Evolutionary conservation across 192 early-diverging fungal species (phyloP), one percentile per base, ranked within the genome.

Genomic region (Chytriomyces sp.): DNA sequence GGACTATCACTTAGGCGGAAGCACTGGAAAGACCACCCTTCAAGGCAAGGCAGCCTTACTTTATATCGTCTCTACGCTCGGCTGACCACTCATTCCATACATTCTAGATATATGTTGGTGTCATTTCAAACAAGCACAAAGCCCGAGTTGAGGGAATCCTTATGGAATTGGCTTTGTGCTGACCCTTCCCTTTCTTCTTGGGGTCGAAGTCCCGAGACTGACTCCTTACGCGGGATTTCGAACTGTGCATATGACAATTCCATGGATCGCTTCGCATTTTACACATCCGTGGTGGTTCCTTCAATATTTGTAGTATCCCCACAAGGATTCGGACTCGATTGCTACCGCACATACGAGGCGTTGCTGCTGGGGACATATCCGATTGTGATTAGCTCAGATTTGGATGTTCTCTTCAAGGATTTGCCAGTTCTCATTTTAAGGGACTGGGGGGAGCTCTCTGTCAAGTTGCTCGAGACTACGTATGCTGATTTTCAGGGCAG

Each of bases 311-410:
- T 34, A 22, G 37, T 64, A 7, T 64, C 62, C n/a, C 62, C 62
- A 54, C 54, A 54, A 8, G 62, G 62, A 59, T 17, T 12, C n/a
- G 62, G 62, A 7, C 54, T 64, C n/a, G 62, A 64, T 34, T 64
- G 62, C 37, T 64, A 64, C 37, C 38, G 62, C 6, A 64, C 62
- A 8, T 64, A 59, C n/a, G 62, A 64, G 28, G 62, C 62, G 17
- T 8, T 64, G n/a, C 37, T 54, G 12, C 8, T 64, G 38, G 26
- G 26, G 6, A 25, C 25, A 22, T 17, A 17, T 64, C 62, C 62
- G n/a, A 41, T 64, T 22, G 62, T 64, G 6, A 34, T 54, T 7
- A 54, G 37, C 19, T 54, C 39, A 7, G 6, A 8, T 26, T 26
- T 64, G 6, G 62, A 59, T 41, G 7, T 26, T 64, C 54, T 64